These are phyloP conservation scores for Cladosporium halotolerans DNA, from an alignment of 2,329 filamentous ascomycete genomes.

Conservation along the genomic window DNA sequence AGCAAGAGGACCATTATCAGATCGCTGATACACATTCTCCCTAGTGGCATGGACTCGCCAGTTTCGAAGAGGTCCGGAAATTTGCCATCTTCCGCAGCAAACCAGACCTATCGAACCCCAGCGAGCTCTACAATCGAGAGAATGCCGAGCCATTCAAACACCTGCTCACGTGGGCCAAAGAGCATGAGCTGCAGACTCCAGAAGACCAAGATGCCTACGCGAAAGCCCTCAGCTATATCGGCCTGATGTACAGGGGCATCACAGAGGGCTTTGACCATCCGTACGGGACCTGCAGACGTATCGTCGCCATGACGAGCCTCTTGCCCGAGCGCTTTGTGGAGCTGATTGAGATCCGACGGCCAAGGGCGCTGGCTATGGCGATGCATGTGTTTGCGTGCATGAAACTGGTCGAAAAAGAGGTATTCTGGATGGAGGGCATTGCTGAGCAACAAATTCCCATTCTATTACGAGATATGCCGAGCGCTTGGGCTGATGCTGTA, in stretches of 20 bases:
- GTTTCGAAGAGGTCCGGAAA: constrained; percentile 13
- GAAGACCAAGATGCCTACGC: constrained; percentile 19
- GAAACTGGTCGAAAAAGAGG: constrained; percentile 19
- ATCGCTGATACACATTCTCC: neutral
- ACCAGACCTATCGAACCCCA: constrained; percentile 15
- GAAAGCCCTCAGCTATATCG: constrained; percentile 19
- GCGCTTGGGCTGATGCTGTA: constrained; percentile 19
- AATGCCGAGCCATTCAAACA: constrained; percentile 20
- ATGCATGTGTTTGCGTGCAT: constrained; percentile 22
- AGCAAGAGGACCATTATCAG: neutral
- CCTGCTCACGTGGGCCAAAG: constrained; percentile 18
- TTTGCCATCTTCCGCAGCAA: constrained; percentile 20
- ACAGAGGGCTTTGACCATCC: constrained; percentile 15
- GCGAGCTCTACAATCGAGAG: constrained; percentile 18
- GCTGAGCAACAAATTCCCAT: constrained; percentile 20
- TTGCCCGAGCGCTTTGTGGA: constrained; percentile 20
- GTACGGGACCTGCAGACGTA: constrained; percentile 18
- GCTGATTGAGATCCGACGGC: constrained; percentile 19
- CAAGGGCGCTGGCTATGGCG: constrained; percentile 20
- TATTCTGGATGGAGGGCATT: constrained; percentile 22
- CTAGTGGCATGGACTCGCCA: constrained; percentile 14
- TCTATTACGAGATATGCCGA: constrained; percentile 16
- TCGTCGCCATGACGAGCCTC: constrained; percentile 23
- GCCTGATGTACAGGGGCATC: constrained; percentile 21
- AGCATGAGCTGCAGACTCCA: constrained; percentile 16